These are phyloP conservation scores for Spathaspora sp. DNA, from an alignment of 1,139 yeast species.

Conservation along the genomic window DNA sequence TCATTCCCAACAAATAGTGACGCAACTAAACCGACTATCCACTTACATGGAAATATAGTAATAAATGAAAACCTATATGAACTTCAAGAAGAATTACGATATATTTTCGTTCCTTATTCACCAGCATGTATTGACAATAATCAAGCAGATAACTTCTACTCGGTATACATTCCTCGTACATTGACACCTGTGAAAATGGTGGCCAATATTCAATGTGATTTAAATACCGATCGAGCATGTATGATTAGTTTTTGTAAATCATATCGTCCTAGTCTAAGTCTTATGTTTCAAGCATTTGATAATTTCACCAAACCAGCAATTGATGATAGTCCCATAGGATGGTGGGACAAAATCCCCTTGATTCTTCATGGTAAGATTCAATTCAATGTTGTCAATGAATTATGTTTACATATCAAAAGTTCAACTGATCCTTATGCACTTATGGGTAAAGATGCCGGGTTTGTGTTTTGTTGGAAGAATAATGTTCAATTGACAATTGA, in stretches of 20 bases:
- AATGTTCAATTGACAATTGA: conserved; percentile 62
- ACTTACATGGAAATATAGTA: conserved; percentile 37
- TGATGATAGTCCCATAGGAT: conserved; percentile 86
- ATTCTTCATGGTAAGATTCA: conserved; percentile 48
- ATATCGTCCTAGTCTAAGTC: conserved; percentile 39
- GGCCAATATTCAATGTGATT: conserved; percentile 33
- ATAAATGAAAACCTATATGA: conserved; percentile 42
- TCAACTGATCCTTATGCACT: conserved; percentile 75
- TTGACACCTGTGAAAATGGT: conserved; percentile 46
- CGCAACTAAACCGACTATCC: conserved; percentile 27
- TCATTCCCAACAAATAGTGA: conserved; percentile 38
- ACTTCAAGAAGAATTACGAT: conserved; percentile 42
- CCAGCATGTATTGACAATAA: conserved; percentile 33
- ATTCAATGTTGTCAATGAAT: conserved; percentile 53
- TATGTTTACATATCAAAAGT: conserved; percentile 59
- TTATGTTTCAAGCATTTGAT: conserved; percentile 42
- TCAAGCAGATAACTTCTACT: conserved; percentile 38
- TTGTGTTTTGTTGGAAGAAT: conserved; percentile 74
- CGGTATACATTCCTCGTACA: conserved; percentile 42
- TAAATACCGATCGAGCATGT: conserved; percentile 40
- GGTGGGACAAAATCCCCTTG: conserved; percentile 53
- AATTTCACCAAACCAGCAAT: conserved; percentile 69
- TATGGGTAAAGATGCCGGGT: conserved; percentile 72
- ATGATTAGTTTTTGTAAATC: conserved; percentile 46
- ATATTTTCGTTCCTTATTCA: conserved; percentile 46